Conservation (phyloP, 1,284 basidiomycete species). For the Malassezia furfur region DNA sequence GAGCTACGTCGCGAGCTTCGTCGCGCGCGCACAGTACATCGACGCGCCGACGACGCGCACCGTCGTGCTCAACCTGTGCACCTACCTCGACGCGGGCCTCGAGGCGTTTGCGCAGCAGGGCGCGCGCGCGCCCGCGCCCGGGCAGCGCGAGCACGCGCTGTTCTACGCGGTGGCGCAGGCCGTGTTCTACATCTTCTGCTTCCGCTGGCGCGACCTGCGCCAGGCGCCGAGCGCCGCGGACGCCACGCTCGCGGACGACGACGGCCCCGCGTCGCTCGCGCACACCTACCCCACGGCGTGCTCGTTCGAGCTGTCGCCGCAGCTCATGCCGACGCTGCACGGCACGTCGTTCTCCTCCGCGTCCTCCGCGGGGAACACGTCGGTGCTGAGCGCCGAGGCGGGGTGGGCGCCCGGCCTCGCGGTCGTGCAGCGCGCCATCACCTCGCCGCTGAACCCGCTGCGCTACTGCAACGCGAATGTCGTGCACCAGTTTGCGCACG, state of each 20-base stretch:
- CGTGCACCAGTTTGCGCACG: constrained; percentile 84
- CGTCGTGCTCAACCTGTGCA: constrained; percentile 72
- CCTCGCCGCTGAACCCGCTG: constrained; percentile 77
- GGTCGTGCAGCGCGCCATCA: constrained; percentile 70
- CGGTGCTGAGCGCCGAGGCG: constrained; percentile 9
- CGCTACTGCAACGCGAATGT: constrained; percentile 66
- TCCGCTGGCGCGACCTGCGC: constrained; percentile 78
- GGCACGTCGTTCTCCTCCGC: constrained; percentile 9
- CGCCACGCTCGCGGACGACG: background rate
- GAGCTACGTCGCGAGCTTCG: constrained; percentile 61
- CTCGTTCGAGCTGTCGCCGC: constrained; percentile 15
- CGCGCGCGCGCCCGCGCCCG: constrained; percentile 21
- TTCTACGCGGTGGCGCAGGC: constrained; percentile 92
- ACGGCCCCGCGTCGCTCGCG: constrained; percentile 10
- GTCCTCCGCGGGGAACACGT: constrained; percentile 2
- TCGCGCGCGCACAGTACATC: constrained; percentile 80
- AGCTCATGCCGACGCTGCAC: constrained; percentile 10
- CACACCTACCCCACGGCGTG: constrained; percentile 12
- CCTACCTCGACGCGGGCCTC: constrained; percentile 64
- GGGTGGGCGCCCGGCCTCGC: constrained; percentile 73
- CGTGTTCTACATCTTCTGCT: constrained; percentile 94
- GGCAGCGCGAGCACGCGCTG: constrained; percentile 33
- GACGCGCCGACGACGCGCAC: constrained; percentile 65
- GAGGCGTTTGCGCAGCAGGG: constrained; percentile 46
- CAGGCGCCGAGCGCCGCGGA: constrained; percentile 7